phyloP scores from a whole-genome alignment of 176 grass and related monocot species.

The Rhynchospora pubera region DNA sequence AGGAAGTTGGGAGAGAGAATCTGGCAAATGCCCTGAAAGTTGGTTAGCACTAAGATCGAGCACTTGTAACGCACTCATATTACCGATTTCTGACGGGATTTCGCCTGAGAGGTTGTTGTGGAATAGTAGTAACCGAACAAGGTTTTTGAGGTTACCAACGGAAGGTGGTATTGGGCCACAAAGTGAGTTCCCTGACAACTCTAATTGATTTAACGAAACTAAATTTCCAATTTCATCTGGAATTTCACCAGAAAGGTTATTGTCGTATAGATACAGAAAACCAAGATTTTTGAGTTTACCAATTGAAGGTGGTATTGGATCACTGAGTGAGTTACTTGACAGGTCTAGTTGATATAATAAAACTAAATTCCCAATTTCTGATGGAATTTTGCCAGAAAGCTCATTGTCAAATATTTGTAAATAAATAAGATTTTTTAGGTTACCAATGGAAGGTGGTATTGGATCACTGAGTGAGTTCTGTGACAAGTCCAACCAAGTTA shows the following conservation, averaged over 20 bases:
- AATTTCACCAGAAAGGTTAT: no score
- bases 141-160: slow-evolving; percentile 44
- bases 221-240: no score
- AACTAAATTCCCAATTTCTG: slow-evolving; percentile 26
- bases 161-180: no score
- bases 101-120: slow-evolving; percentile 47
- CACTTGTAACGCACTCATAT: slow-evolving; percentile 37
- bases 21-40: slow-evolving; percentile 51
- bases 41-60: slow-evolving; percentile 48
- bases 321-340: no score
- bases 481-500: slow-evolving; percentile 42
- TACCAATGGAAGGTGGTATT: slow-evolving; percentile 24
- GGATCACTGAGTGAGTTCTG: slow-evolving; percentile 33
- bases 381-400: slow-evolving; percentile 44
- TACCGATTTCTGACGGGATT: slow-evolving; percentile 48
- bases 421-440: slow-evolving; percentile 30
- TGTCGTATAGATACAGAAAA: no score
- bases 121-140: slow-evolving; percentile 35
- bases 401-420: slow-evolving; percentile 53
- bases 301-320: not conserved
- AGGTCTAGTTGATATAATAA: no score
- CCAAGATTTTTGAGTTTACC: no score
- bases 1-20: slow-evolving; percentile 29
- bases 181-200: no score
- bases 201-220: no score